Conservation (phyloP, 192 early-diverging fungal genomes). For the Phlyctochytrium bullatum region DNA sequence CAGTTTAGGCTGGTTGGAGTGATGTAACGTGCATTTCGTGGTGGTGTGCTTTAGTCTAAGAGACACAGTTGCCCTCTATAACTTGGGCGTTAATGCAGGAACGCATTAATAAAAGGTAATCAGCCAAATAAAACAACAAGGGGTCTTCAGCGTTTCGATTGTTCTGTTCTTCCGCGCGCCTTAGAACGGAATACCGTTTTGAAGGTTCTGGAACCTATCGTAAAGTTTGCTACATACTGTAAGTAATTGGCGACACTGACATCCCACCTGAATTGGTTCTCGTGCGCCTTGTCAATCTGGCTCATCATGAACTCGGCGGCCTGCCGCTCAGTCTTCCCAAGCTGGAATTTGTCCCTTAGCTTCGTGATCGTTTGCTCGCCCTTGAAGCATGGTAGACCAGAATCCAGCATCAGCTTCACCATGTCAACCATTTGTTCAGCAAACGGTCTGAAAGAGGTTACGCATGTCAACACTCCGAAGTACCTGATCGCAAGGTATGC, state of each 20-base stretch:
- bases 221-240: conserved; percentile 40
- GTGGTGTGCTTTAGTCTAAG: no score
- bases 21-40: no score
- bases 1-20: no score
- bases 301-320: conserved; percentile 96
- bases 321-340: conserved; percentile 81
- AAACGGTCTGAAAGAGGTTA: conserved; percentile 61
- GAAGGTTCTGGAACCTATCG: conserved; percentile 54
- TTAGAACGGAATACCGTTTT: conserved; percentile 56
- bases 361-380: conserved; percentile 78
- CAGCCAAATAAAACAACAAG: no score
- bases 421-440: conserved; percentile 89
- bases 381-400: conserved; percentile 97
- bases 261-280: conserved; percentile 78
- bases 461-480: background rate
- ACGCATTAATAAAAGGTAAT: no score
- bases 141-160: no score
- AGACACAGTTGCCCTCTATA: no score
- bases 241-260: background rate
- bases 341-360: conserved; percentile 82
- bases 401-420: conserved; percentile 90
- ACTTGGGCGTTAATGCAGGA: no score
- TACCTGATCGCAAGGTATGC: conserved; percentile 81
- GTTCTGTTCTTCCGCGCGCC: background rate
- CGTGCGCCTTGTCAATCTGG: conserved; percentile 84